Base-by-base conservation (phyloP, 352 stramenopile species). In the Phytophthora rubi region DNA sequence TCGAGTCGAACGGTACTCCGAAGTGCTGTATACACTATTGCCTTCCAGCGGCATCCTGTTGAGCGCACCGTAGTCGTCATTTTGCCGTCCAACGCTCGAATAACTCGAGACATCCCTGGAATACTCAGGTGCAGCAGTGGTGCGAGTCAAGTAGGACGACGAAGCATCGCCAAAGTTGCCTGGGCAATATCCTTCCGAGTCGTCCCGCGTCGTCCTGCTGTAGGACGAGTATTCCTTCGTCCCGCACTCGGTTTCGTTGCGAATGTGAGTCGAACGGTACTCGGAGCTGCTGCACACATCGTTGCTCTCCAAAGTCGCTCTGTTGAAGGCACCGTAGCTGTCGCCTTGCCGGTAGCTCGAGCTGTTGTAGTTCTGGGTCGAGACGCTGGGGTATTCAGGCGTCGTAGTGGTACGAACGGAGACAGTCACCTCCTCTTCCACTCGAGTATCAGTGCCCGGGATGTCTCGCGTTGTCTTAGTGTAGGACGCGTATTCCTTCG, bases 121-220 rank as follows among this genome's bases (percentile, higher is more conserved):
- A 45, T 28, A 16, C 21, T 62, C 39, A 13, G 15, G 39, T 16
- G 8, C 9, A 15, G 35, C 35, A 15, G 7, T 42, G 28, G 28
- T 30, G 21, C 35, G 51, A 48, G 52, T 51, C 26, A 18, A 62
- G 44, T 39, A 57, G 6, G 53, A 52, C 15, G 62, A 37, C 21
- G 51, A 48, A 9, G 39, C 23, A 2, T 6, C 51, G 48, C 54
- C n/a, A 7, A 6, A 30, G 28, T n/a, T n/a, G 39, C 28, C 28
- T 30, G 28, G 28, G 28, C 18, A 21, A 30, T 30, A 30, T 30
- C 21, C 49, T 18, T 62, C 42, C 48, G 48, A 66, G 13, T 49
- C 62, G 18, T 63, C 37, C 33, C 28, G 18, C n/a, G 56, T 33
- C 33, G 47, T 28, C n/a, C 35, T 39, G 48, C 12, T 33, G 48